Evolutionary conservation across 2,329 filamentous ascomycete genomes (phyloP).

Genomic region (Cytospora piceae): DNA sequence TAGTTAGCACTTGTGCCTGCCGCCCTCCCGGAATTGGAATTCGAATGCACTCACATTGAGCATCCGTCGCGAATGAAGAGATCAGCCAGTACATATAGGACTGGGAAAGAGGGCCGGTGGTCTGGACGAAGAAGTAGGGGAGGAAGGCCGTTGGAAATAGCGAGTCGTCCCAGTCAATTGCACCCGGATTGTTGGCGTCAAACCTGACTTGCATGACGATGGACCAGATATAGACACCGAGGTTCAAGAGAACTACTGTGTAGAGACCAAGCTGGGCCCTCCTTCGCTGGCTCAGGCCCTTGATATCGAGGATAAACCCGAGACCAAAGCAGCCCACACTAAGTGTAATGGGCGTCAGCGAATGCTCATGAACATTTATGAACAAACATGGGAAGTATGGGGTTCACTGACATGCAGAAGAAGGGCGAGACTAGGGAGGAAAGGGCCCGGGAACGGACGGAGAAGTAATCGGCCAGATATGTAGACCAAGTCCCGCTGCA

Average conservation of each 20-base stretch:
- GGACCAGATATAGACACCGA: slow-evolving; percentile 55
- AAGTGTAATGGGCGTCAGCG: neutral
- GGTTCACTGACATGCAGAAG: slow-evolving; percentile 48
- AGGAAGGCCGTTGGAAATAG: slow-evolving; percentile 48
- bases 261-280: slow-evolving; percentile 51
- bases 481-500: slow-evolving; percentile 49
- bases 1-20: slow-evolving; percentile 8
- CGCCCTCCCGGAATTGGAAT: slow-evolving; percentile 42
- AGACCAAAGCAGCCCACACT: slow-evolving; percentile 52
- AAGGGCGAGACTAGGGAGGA: slow-evolving; percentile 52
- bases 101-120: slow-evolving; percentile 46
- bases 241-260: slow-evolving; percentile 49
- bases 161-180: slow-evolving; percentile 51
- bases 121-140: slow-evolving; percentile 52
- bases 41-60: slow-evolving; percentile 38
- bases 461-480: slow-evolving; percentile 49
- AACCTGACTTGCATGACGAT: slow-evolving; percentile 51
- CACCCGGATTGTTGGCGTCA: slow-evolving; percentile 43
- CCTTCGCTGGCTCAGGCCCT: slow-evolving; percentile 45
- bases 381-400: neutral
- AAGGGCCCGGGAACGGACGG: slow-evolving; percentile 47
- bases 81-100: slow-evolving; percentile 51
- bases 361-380: neutral
- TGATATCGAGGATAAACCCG: slow-evolving; percentile 49
- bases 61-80: slow-evolving; percentile 47